Evolutionary conservation across 345 rosid species (phyloP).

Genomic region (Dipteronia dyeriana): DNA sequence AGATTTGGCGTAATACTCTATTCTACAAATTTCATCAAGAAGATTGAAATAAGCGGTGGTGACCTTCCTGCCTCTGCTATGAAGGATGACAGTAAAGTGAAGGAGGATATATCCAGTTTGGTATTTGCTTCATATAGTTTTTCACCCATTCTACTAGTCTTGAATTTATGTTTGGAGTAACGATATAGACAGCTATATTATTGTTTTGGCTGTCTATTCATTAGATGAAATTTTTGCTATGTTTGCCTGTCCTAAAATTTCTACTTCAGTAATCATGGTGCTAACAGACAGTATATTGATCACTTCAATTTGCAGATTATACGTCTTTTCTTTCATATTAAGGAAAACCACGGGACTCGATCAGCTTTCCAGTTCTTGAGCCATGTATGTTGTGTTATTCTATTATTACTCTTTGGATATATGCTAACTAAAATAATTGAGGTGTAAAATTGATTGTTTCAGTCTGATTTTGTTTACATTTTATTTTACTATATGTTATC

Average conservation of each 20-base stretch:
- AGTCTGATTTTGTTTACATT: background rate
- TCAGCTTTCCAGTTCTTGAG: constrained; percentile 88
- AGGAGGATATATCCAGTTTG: constrained; percentile 85
- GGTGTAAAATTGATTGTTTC: constrained; percentile 13
- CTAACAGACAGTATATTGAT: constrained; percentile 13
- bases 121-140: constrained; percentile 47
- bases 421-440: constrained; percentile 8
- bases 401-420: background rate
- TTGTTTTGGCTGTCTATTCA: constrained; percentile 9
- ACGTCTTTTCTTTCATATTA: constrained; percentile 75
- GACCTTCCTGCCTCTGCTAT: constrained; percentile 38
- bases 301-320: constrained; percentile 65
- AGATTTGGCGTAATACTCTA: constrained; percentile 91
- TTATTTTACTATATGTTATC: constrained; percentile 16
- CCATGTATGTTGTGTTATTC: constrained; percentile 51
- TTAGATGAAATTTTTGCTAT: background rate
- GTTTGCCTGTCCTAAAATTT: background rate
- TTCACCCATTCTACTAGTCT: constrained; percentile 8
- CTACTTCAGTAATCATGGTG: constrained; percentile 1
- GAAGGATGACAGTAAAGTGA: constrained; percentile 44
- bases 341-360: constrained; percentile 78
- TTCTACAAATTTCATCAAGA: constrained; percentile 66
- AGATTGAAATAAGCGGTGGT: constrained; percentile 41
- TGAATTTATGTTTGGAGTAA: background rate
- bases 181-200: background rate